Conservation (phyloP, 768 basidiomycete genomes). For the Boletus eberwhitei region DNA sequence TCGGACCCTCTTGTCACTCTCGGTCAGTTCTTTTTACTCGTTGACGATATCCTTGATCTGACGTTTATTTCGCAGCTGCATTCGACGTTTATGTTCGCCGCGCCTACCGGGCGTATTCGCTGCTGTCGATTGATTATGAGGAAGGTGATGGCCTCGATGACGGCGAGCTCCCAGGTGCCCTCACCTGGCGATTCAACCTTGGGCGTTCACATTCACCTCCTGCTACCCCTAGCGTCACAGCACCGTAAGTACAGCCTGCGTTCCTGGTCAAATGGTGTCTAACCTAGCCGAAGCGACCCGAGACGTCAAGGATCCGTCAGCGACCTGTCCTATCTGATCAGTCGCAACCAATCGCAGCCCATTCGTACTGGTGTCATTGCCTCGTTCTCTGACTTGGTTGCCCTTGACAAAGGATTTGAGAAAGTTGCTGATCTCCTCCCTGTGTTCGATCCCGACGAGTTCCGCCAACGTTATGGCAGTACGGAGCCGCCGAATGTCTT, state of each 20-base stretch:
- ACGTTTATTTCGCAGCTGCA: slow-evolving; percentile 55
- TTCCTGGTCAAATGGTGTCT: neutral
- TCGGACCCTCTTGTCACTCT: slow-evolving; percentile 79
- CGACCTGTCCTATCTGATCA: slow-evolving; percentile 91
- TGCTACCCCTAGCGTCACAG: slow-evolving; percentile 66
- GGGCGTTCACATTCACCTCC: slow-evolving; percentile 86
- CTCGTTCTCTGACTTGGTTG: slow-evolving; percentile 74
- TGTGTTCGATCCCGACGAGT: slow-evolving; percentile 66
- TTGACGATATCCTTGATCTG: neutral
- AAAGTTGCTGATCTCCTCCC: slow-evolving; percentile 74
- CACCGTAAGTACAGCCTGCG: slow-evolving; percentile 22
- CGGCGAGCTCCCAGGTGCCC: slow-evolving; percentile 72
- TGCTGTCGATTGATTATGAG: slow-evolving; percentile 92
- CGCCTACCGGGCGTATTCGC: slow-evolving; percentile 89
- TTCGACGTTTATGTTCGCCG: slow-evolving; percentile 95
- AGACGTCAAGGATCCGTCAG: slow-evolving; percentile 90
- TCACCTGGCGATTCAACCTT: slow-evolving; percentile 96
- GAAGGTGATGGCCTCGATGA: slow-evolving; percentile 85
- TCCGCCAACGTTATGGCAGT: slow-evolving; percentile 69
- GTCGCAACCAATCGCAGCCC: slow-evolving; percentile 82
- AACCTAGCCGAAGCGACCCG: slow-evolving; percentile 43
- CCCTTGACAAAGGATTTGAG: slow-evolving; percentile 70
- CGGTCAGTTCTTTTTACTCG: slow-evolving; percentile 44
- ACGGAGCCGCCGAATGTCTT: slow-evolving; percentile 88
- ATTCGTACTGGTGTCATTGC: slow-evolving; percentile 88